Base-by-base conservation (phyloP, 176 grass and related monocot species). In the Oryza rufipogon region DNA sequence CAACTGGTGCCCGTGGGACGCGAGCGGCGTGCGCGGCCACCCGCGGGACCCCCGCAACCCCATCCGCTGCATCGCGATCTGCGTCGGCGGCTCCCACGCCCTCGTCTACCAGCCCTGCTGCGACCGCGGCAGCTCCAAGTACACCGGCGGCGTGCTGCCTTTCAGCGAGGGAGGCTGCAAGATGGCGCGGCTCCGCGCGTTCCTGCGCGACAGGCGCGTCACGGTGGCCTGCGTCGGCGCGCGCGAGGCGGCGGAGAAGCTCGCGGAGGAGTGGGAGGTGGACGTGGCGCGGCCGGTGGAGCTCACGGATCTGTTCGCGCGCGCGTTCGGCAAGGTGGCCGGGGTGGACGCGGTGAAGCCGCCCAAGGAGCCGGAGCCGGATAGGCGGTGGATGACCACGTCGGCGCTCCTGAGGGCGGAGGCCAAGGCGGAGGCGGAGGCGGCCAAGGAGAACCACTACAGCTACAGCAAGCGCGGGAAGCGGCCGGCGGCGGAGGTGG, bases 291-390 rank as follows among this genome's bases (percentile, higher is more conserved):
- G 3, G 3, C 79, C 86, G 19, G 28, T 48, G 30, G 83, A 85
- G 42, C 46, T 85, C 20, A 60, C 49, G n/a, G 20, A 81, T 26
- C 30, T 81, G 33, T 76, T 78, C 68, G 84, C 79, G 65, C 71
- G 68, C 23, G 34, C 77, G 58, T 89, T 71, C 67, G 67, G 79
- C 23, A 22, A 52, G 58, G 34, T 9, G 19, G 30, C 67, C 26
- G 32, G 19, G 9, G 46, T 58, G 79, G 33, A 70, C 1, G 11
- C 46, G 0, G 66, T 5, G 28, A 49, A 32, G 66, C 22, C 15
- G 38, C 22, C 38, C 14, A 16, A 23, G 76, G 64, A 28, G 1
- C 76, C 56, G 1, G 7, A 25, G 7, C 76, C 12, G 3, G 3
- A 25, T 3, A 65, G 4, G 60, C 2, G 16, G 60, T 46, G 76